These are phyloP conservation scores for Coemansia sp. DNA, from an alignment of 192 early-diverging fungal genomes.

Conservation along the genomic window DNA sequence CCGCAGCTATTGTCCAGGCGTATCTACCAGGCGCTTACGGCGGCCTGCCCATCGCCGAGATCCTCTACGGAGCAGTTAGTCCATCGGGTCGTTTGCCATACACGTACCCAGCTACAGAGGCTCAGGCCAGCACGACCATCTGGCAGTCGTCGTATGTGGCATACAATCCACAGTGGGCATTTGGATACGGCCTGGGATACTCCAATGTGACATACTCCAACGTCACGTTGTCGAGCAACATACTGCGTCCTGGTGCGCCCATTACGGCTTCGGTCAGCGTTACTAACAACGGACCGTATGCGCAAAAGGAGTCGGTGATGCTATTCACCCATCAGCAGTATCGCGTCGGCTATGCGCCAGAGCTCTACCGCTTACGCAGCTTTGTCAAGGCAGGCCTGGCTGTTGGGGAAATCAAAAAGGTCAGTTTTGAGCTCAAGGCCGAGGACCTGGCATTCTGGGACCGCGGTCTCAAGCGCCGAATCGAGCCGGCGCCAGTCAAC, in stretches of 20 bases:
- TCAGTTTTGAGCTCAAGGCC: constrained; percentile 36
- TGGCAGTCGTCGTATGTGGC: constrained; percentile 50
- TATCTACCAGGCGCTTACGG: constrained; percentile 67
- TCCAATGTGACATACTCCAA: constrained; percentile 54
- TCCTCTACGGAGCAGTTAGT: constrained; percentile 58
- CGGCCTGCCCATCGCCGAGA: constrained; percentile 59
- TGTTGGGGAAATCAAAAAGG: constrained; percentile 41
- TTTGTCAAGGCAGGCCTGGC: constrained; percentile 54
- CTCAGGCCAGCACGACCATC: constrained; percentile 37
- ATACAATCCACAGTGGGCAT: constrained; percentile 56
- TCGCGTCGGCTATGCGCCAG: constrained; percentile 55
- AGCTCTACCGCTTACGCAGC: constrained; percentile 50
- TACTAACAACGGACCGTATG: constrained; percentile 44
- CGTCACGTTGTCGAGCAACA: constrained; percentile 24
- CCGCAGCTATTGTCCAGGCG: constrained; percentile 57
- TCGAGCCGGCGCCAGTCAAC: constrained; percentile 19
- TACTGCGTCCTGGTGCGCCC: constrained; percentile 9
- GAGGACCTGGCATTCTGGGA: constrained; percentile 33
- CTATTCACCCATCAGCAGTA: constrained; percentile 55
- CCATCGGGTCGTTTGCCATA: constrained; percentile 62
- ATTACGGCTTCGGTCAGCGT: constrained; percentile 40
- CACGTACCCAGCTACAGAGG: constrained; percentile 58
- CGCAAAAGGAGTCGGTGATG: constrained; percentile 55
- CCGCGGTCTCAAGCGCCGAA: not conserved
- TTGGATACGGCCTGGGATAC: constrained; percentile 62